Evolutionary conservation across 768 basidiomycete species (phyloP).

Genomic region (Collybia sordida): DNA sequence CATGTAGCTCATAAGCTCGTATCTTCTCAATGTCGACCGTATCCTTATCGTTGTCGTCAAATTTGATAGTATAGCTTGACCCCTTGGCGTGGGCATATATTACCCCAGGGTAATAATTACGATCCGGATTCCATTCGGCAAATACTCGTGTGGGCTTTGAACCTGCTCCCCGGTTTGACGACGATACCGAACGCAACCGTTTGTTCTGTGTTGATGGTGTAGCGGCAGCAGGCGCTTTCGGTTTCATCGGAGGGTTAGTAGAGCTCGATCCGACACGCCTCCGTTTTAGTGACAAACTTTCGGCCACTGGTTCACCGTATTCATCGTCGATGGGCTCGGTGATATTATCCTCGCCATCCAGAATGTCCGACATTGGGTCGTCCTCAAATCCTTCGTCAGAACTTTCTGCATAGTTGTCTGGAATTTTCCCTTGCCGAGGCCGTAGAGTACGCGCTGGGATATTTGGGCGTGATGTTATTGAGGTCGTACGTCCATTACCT

Average conservation of each 20-base stretch:
- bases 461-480: slow-evolving; percentile 2
- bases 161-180: slow-evolving; percentile 17
- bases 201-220: slow-evolving; percentile 32
- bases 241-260: slow-evolving; percentile 14
- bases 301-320: slow-evolving; percentile 27
- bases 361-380: neutral
- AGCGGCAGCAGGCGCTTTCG: slow-evolving; percentile 19
- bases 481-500: neutral
- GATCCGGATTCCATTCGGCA: slow-evolving; percentile 63
- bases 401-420: slow-evolving; percentile 14
- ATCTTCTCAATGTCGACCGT: slow-evolving; percentile 51
- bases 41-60: slow-evolving; percentile 61
- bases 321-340: slow-evolving; percentile 45
- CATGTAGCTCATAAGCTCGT: slow-evolving; percentile 46
- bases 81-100: slow-evolving; percentile 36
- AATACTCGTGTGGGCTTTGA: slow-evolving; percentile 57
- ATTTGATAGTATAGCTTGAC: slow-evolving; percentile 49
- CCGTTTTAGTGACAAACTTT: slow-evolving; percentile 41
- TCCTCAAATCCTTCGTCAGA: slow-evolving; percentile 27
- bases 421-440: slow-evolving; percentile 10
- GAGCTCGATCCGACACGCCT: slow-evolving; percentile 31
- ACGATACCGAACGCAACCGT: slow-evolving; percentile 36
- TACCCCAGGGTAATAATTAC: slow-evolving; percentile 60
- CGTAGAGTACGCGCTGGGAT: neutral
- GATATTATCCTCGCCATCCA: slow-evolving; percentile 34